phyloP scores from a whole-genome alignment of 306 rosid species.

The Sphenostylis stenocarpa region DNA sequence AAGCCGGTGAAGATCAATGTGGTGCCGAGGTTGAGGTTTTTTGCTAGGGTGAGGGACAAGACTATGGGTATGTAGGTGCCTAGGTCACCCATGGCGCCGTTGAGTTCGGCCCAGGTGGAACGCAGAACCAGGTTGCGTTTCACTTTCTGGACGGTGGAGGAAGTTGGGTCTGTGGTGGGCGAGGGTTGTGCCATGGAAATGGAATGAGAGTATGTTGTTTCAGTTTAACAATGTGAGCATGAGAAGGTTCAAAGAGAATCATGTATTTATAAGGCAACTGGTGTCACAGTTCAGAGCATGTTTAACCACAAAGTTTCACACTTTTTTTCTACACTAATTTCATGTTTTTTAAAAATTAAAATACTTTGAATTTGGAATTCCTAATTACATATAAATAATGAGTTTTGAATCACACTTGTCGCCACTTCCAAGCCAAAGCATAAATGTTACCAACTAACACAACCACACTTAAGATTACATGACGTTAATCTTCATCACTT shows the following conservation, averaged over 20 bases:
- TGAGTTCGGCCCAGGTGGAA: constrained; percentile 68
- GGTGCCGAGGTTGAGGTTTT: constrained; percentile 68
- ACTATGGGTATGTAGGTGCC: constrained; percentile 84
- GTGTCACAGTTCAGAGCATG: not conserved
- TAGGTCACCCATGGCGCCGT: constrained; percentile 85
- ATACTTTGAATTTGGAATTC: too few species aligned
- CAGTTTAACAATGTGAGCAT: not conserved
- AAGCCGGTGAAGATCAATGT: constrained; percentile 73
- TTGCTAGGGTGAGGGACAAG: constrained; percentile 58
- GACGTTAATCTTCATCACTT: not conserved
- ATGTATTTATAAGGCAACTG: not conserved
- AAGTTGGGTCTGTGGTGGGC: not conserved
- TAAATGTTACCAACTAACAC: constrained; percentile 4
- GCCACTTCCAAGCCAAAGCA: not conserved
- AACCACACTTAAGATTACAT: constrained; percentile 14
- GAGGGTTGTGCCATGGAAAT: constrained; percentile 37
- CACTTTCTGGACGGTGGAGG: constrained; percentile 32
- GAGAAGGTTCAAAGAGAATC: not conserved
- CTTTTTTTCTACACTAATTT: too few species aligned
- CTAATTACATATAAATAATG: too few species aligned
- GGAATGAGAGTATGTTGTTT: not conserved
- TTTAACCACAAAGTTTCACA: too few species aligned
- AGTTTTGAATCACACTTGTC: too few species aligned
- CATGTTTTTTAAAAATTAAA: too few species aligned
- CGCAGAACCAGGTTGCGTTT: constrained; percentile 49